Percentiles rank a stretch among this genome's conserved stretches.
Conservation (phyloP, 2,329 filamentous ascomycete species). For the Aureobasidium sp. region DNA sequence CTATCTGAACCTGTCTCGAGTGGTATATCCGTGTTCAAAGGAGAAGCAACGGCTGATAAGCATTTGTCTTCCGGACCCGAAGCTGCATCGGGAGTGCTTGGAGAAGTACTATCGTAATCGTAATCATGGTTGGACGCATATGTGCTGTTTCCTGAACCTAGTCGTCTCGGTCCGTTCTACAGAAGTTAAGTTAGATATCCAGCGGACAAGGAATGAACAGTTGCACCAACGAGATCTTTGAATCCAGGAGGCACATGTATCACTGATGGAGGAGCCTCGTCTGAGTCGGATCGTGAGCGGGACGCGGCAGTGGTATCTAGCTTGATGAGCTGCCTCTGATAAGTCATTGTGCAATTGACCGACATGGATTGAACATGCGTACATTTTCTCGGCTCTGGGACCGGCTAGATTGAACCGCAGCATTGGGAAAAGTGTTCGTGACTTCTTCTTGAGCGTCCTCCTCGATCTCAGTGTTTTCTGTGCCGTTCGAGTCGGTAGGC, state of each 20-base stretch:
- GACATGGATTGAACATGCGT: conserved; percentile 2
- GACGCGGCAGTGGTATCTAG: conserved; percentile 38
- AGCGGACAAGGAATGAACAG: background rate
- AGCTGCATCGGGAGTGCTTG: conserved; percentile 27
- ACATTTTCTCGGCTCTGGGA: conserved; percentile 24
- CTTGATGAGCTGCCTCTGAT: conserved; percentile 26
- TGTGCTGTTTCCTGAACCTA: conserved; percentile 17
- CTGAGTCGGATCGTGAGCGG: conserved; percentile 44
- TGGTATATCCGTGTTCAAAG: conserved; percentile 66
- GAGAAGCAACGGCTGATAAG: conserved; percentile 43
- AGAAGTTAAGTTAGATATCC: background rate
- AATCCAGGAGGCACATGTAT: conserved; percentile 87
- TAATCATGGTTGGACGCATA: conserved; percentile 23
- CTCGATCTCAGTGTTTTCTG: conserved; percentile 75
- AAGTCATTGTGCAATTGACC: conserved; percentile 1
- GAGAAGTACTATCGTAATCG: conserved; percentile 28
- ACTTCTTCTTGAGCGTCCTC: conserved; percentile 61
- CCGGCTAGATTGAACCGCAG: conserved; percentile 19
- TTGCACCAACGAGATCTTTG: conserved; percentile 59
- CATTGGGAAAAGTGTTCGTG: background rate
- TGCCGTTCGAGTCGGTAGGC: conserved; percentile 77
- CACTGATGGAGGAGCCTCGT: conserved; percentile 77
- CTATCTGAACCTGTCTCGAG: conserved; percentile 45
- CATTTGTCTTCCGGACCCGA: conserved; percentile 21
- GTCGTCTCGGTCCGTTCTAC: background rate